Base-by-base conservation (phyloP, 1,139 yeast genomes). In the Scheffersomyces titani region DNA sequence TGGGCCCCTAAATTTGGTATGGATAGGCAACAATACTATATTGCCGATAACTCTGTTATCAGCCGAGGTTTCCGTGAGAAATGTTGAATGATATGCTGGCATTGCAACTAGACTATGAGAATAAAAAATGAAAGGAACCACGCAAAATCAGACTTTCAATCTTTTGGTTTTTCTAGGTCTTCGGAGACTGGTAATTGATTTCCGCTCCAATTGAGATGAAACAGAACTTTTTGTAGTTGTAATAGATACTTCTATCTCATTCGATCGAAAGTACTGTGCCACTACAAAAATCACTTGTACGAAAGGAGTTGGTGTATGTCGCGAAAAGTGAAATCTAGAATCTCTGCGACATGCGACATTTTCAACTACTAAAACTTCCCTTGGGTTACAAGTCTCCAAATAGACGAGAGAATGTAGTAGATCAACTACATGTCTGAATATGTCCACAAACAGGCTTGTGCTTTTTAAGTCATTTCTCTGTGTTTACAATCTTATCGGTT, bases 81-180 rank as follows among this genome's bases (percentile, higher is more conserved):
- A 92, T 3, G 97, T 91, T n/a, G 97, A 91, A 69, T 92, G 97
- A 68, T 90, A 92, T 20, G 97, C 97, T 81, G 91, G 84, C 84
- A 80, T 80, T 54, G 54, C 57, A 57, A 20, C 48, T 6, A 6
- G 40, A 9, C 13, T 30, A 5, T 30, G 40, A 30, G 16, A 30
- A 30, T 6, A 30, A 30, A 11, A 16, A 16, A 30, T 30, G 40
- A 30, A 30, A 30, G 13, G 40, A 30, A 30, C 9, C 40, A 30
- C 40, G 40, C 9, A 30, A 24, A 30, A 30, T 9, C 2, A 16
- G 40, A 5, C 40, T 30, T 30, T 16, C 40, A 16, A 30, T 9
- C 40, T 30, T 30, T 30, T 13, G 16, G 40, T 11, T 11, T 30
- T 3, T 30, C n/a, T n/a, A n/a, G n/a, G 40, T 30, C 13, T 30